phyloP scores from a whole-genome alignment of 345 rosid species.

The Excoecaria agallocha region DNA sequence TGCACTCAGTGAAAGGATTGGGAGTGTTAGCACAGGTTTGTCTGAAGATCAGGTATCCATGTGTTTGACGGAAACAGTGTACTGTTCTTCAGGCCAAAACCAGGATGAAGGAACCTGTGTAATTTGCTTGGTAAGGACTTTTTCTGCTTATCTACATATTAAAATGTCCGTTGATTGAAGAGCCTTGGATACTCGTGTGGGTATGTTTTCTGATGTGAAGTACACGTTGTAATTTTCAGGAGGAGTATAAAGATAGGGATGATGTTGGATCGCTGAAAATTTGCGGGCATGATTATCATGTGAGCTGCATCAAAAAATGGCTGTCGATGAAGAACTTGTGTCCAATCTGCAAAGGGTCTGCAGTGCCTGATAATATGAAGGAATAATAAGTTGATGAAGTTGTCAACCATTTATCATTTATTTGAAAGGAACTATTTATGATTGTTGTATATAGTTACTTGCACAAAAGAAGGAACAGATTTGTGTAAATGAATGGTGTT shows the following conservation, averaged over 20 bases:
- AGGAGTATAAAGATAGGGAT: conserved; percentile 64
- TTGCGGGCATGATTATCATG: conserved; percentile 81
- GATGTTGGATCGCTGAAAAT: conserved; percentile 47
- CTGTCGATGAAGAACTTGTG: conserved; percentile 76
- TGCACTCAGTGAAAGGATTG: conserved; percentile 87
- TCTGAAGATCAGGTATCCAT: conserved; percentile 52
- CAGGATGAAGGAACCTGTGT: conserved; percentile 61
- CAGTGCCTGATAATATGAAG: conserved; percentile 35
- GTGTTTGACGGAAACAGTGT: conserved; percentile 49
- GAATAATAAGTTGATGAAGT: conserved; percentile 17
- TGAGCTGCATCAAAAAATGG: conserved; percentile 76
- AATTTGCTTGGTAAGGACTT: conserved; percentile 74
- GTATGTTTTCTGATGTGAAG: background rate
- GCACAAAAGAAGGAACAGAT: background rate
- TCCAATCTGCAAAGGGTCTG: conserved; percentile 83
- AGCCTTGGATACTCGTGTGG: too few species aligned
- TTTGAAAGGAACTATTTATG: conserved; percentile 1
- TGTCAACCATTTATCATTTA: background rate
- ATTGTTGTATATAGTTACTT: conserved; percentile 21
- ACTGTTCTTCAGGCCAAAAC: conserved; percentile 34
- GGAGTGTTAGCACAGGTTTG: conserved; percentile 76
- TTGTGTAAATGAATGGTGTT: conserved; percentile 25
- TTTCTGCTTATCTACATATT: background rate
- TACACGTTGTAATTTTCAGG: conserved; percentile 41
- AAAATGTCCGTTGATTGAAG: too few species aligned